These are phyloP conservation scores for Candida golubevii DNA, from an alignment of 805 yeast genomes.

Conservation along the genomic window DNA sequence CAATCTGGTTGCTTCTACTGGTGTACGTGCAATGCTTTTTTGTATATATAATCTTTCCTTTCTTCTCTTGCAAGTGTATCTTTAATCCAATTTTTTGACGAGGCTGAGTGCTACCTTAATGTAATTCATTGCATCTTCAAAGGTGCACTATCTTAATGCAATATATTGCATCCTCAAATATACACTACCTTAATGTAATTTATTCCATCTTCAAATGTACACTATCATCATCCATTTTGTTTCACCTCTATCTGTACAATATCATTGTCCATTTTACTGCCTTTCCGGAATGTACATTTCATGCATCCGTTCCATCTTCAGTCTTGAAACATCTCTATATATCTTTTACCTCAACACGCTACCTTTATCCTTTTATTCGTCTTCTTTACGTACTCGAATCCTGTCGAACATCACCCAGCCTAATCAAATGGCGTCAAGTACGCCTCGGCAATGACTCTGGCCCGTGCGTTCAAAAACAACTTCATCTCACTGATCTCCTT, in stretches of 20 bases:
- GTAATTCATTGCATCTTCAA: too few relatives aligned
- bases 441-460: constrained; percentile 96
- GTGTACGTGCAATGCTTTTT: neutral
- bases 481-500: constrained; percentile 98
- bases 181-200: too few relatives aligned
- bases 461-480: constrained; percentile 92
- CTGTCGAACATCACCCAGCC: constrained; percentile 8
- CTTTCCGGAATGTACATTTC: too few relatives aligned
- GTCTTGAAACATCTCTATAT: too few relatives aligned
- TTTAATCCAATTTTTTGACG: neutral
- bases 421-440: constrained; percentile 85
- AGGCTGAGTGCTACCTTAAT: too few relatives aligned
- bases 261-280: too few relatives aligned
- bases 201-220: too few relatives aligned
- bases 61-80: neutral
- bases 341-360: neutral
- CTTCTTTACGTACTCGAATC: constrained; percentile 9
- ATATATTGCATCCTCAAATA: too few relatives aligned
- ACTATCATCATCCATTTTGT: too few relatives aligned
- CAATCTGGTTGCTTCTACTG: neutral
- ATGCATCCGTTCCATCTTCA: too few relatives aligned
- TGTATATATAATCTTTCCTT: neutral
- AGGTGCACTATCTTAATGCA: too few relatives aligned
- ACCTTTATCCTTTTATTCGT: neutral
- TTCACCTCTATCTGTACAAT: too few relatives aligned